A percentile compares a stretch with the other conserved stretches of the same genome.
Evolutionary conservation across 768 basidiomycete species (phyloP).

Genomic region (Pleurotus tuber-regium): DNA sequence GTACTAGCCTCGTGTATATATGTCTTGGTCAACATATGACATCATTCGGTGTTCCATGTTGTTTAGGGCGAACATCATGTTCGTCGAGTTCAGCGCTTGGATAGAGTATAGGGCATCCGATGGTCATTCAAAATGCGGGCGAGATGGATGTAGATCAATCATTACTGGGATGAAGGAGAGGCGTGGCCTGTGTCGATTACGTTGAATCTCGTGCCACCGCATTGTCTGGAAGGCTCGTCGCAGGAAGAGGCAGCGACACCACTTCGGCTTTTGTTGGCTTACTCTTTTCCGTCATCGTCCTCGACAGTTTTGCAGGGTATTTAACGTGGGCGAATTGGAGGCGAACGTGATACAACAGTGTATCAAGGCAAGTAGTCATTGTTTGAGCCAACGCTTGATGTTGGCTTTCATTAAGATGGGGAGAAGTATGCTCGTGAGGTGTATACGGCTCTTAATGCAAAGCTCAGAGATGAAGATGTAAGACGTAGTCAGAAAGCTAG

Average conservation of each 20-base stretch:
- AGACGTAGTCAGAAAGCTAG: constrained; percentile 59
- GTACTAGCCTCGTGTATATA: no score
- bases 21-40: no score
- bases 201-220: constrained; percentile 69
- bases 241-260: constrained; percentile 72
- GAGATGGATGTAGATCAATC: no score
- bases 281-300: constrained; percentile 55
- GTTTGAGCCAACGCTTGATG: background rate
- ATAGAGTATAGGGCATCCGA: no score
- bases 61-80: no score
- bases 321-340: constrained; percentile 62
- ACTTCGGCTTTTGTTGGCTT: constrained; percentile 58
- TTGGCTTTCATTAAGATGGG: constrained; percentile 45
- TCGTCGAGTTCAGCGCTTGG: no score
- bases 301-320: constrained; percentile 53
- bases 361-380: constrained; percentile 43
- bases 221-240: constrained; percentile 73
- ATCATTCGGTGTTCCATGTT: no score
- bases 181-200: constrained; percentile 77
- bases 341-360: constrained; percentile 46
- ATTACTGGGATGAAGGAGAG: constrained; percentile 87
- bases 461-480: constrained; percentile 63
- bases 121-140: no score
- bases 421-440: constrained; percentile 62
- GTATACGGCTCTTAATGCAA: constrained; percentile 54